These are phyloP conservation scores for Aspergillus tamarii DNA, from an alignment of 2,329 filamentous ascomycete genomes.

Conservation along the genomic window DNA sequence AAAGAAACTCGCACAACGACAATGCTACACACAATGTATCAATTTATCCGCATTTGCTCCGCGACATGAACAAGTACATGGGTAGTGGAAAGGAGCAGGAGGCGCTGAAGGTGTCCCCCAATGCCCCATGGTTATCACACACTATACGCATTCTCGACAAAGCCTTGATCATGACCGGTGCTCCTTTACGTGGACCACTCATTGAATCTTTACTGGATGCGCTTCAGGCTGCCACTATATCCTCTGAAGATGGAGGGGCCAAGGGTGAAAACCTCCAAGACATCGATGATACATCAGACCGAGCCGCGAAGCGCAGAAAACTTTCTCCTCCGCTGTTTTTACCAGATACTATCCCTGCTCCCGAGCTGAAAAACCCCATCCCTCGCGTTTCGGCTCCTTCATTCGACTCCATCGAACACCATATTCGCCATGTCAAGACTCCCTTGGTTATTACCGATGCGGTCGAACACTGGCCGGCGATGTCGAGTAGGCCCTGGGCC, in stretches of 20 bases:
- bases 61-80: slow-evolving; percentile 15
- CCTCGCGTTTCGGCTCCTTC: slow-evolving; percentile 51
- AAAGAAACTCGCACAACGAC: neutral
- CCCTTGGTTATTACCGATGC: slow-evolving; percentile 73
- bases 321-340: slow-evolving; percentile 38
- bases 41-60: slow-evolving; percentile 14
- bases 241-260: neutral
- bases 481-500: slow-evolving; percentile 69
- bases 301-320: slow-evolving; percentile 37
- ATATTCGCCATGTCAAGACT: slow-evolving; percentile 54
- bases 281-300: slow-evolving; percentile 8
- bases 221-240: slow-evolving; percentile 30
- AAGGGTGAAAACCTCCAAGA: neutral
- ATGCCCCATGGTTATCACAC: slow-evolving; percentile 54
- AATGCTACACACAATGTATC: slow-evolving; percentile 8
- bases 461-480: slow-evolving; percentile 75
- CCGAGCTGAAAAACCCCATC: slow-evolving; percentile 40
- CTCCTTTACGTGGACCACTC: slow-evolving; percentile 56
- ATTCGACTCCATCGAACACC: slow-evolving; percentile 63
- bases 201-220: slow-evolving; percentile 42
- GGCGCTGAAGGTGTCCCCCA: slow-evolving; percentile 17
- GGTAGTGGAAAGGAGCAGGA: slow-evolving; percentile 10
- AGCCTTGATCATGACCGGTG: slow-evolving; percentile 75
- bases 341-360: slow-evolving; percentile 34
- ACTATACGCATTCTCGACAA: slow-evolving; percentile 72